Base-by-base conservation (phyloP, 78 protist species). In the Tieghemostelium lacteum region DNA sequence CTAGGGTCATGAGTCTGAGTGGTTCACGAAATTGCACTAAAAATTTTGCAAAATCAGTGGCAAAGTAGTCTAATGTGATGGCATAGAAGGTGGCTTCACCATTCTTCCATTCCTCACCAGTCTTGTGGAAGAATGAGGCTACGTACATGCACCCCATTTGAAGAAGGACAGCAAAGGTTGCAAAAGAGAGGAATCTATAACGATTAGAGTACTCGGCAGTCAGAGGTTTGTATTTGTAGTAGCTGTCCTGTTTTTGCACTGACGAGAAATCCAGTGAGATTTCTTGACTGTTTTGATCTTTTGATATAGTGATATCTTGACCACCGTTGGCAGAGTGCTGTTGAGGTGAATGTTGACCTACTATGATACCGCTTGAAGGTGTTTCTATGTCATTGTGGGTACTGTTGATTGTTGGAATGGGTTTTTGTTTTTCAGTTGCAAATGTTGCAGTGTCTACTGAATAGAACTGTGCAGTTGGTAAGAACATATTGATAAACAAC, bases 71-170 rank as follows among this genome's bases (percentile, higher is more conserved):
- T 20, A 70, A 31, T 2, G 64, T 24, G 75, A 70, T 70, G 28
- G 75, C 75, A 22, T 70, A 70, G 16, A 70, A 70, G 3, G 75
- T 70, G 19, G 75, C 75, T 26, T 70, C 75, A 57, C 88, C 88
- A 67, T 80, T 80, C 10, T 31, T 14, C 88, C 88, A 80, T 40
- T 80, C 88, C 50, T 36, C 76, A 29, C 88, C 88, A 55, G 67
- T 31, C 36, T 80, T 80, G 42, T 80, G 88, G 57, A 80, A 80
- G 31, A 49, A 80, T 0, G 76, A 66, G 10, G 88, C 33, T 19
- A 58, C n/a, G n/a, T 80, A 80, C 88, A 80, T 80, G 16, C 42
- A 67, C 34, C 75, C 73, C 88, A 80, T 66, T 57, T 80, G 88
- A 19, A 65, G 36, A 7, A 80, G n/a, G 1, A 80, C 54, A 39